These are phyloP conservation scores for Vitis hybrid DNA, from an alignment of 177 flowering plant species.

Conservation along the genomic window DNA sequence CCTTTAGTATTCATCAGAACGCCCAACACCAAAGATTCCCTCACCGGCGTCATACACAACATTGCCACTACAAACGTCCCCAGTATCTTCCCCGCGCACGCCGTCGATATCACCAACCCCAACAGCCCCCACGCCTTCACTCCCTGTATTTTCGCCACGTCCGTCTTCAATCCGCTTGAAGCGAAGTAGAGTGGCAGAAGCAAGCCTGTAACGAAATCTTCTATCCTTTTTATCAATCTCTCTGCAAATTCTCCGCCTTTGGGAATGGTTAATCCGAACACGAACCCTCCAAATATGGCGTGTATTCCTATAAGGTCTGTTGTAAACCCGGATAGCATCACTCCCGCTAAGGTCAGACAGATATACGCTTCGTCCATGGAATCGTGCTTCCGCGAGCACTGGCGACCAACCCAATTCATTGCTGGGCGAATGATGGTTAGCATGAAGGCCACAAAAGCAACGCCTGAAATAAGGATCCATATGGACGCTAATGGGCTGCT, in stretches of 20 bases:
- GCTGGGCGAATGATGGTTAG: slow-evolving; percentile 37
- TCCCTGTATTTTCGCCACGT: slow-evolving; percentile 54
- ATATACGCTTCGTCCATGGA: slow-evolving; percentile 50
- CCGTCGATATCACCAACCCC: slow-evolving; percentile 49
- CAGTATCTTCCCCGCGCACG: slow-evolving; percentile 63
- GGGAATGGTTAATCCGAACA: slow-evolving; percentile 64
- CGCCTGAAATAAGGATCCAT: slow-evolving; percentile 61
- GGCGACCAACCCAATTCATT: slow-evolving; percentile 47
- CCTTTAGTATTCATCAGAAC: slow-evolving; percentile 79
- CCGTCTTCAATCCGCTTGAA: slow-evolving; percentile 75
- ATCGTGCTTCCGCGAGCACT: slow-evolving; percentile 38
- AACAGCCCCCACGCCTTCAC: slow-evolving; percentile 64
- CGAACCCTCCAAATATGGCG: slow-evolving; percentile 72
- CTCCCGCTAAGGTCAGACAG: slow-evolving; percentile 53
- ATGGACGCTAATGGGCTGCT: slow-evolving; percentile 49
- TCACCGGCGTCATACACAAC: slow-evolving; percentile 41
- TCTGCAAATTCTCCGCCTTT: slow-evolving; percentile 55
- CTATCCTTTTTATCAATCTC: slow-evolving; percentile 50
- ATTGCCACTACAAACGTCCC: slow-evolving; percentile 61
- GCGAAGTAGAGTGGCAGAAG: slow-evolving; percentile 73
- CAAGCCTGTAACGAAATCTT: slow-evolving; percentile 67
- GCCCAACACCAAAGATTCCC: slow-evolving; percentile 63
- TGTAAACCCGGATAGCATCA: slow-evolving; percentile 53
- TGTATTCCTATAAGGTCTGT: slow-evolving; percentile 78
- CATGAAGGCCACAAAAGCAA: slow-evolving; percentile 54